A percentile compares a stretch with the other conserved stretches of the same genome.
Evolutionary conservation across 306 rosid genomes (phyloP).

Genomic region (Dryas alaskensis): DNA sequence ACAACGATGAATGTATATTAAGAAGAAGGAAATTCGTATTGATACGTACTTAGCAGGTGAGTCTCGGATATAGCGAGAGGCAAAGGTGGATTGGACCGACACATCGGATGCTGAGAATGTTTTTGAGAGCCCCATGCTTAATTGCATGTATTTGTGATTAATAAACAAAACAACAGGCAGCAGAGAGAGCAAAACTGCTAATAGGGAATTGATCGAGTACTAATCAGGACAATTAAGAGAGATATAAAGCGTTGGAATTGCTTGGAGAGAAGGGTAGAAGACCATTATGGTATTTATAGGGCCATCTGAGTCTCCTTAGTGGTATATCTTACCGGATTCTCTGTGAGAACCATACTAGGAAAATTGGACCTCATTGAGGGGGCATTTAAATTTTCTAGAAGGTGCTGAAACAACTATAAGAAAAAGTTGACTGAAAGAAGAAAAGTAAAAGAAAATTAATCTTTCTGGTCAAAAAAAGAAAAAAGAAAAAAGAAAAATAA

Average conservation of each 20-base stretch:
- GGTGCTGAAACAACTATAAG: neutral
- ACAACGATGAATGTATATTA: too few relatives aligned
- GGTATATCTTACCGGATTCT: slow-evolving; percentile 4
- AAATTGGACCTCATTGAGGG: too few relatives aligned
- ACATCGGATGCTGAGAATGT: slow-evolving; percentile 36
- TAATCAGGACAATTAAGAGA: too few relatives aligned
- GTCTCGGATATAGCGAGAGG: slow-evolving; percentile 42
- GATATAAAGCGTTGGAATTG: neutral
- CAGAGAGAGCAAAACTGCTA: neutral
- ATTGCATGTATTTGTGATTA: neutral
- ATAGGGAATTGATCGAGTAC: too few relatives aligned
- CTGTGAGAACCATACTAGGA: neutral
- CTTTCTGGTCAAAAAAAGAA: neutral
- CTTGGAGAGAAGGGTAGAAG: slow-evolving; percentile 14
- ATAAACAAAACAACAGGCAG: neutral
- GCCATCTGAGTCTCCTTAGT: neutral
- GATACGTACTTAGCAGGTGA: slow-evolving; percentile 27
- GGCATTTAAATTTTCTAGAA: neutral
- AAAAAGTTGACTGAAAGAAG: neutral
- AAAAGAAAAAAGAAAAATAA: too few relatives aligned
- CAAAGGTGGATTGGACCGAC: slow-evolving; percentile 36
- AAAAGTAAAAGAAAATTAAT: neutral
- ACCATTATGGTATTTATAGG: slow-evolving; percentile 7
- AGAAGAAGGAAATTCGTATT: too few relatives aligned
- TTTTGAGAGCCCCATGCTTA: slow-evolving; percentile 33